phyloP scores from a whole-genome alignment of 2,329 filamentous ascomycete genomes.

The Westerdykella ornata region DNA sequence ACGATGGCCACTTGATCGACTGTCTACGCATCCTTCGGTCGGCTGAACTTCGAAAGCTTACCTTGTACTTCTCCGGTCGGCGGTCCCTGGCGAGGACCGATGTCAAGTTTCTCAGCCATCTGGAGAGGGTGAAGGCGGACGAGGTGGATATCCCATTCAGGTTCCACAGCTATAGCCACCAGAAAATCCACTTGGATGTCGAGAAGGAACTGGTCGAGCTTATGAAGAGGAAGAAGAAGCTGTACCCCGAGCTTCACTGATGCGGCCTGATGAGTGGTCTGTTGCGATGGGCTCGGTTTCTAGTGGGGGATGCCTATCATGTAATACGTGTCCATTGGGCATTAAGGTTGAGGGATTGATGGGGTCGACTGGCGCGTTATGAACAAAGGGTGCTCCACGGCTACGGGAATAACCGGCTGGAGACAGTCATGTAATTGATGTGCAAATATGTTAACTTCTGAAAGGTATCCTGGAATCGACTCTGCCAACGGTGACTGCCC shows the following conservation, averaged over 20 bases:
- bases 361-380: too few species aligned
- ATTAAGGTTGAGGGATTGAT: too few species aligned
- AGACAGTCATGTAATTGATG: too few species aligned
- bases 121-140: constrained; percentile 42
- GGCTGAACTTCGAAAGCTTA: constrained; percentile 39
- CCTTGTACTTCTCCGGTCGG: constrained; percentile 41
- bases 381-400: too few species aligned
- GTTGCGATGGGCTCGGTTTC: too few species aligned
- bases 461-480: too few species aligned
- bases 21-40: constrained; percentile 41
- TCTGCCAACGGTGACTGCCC: too few species aligned
- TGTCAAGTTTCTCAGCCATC: constrained; percentile 40
- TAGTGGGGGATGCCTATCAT: too few species aligned
- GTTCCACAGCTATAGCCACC: constrained; percentile 14
- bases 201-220: constrained; percentile 27
- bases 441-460: too few species aligned
- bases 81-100: constrained; percentile 30
- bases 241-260: constrained; percentile 23
- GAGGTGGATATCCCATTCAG: constrained; percentile 26
- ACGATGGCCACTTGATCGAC: constrained; percentile 43
- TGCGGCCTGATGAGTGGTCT: neutral
- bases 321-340: too few species aligned
- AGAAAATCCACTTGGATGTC: constrained; percentile 32
- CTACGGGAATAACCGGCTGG: too few species aligned
- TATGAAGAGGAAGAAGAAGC: constrained; percentile 35